These are phyloP conservation scores for Biscogniauxia mediterranea DNA, from an alignment of 2,329 filamentous ascomycete genomes.

Conservation along the genomic window DNA sequence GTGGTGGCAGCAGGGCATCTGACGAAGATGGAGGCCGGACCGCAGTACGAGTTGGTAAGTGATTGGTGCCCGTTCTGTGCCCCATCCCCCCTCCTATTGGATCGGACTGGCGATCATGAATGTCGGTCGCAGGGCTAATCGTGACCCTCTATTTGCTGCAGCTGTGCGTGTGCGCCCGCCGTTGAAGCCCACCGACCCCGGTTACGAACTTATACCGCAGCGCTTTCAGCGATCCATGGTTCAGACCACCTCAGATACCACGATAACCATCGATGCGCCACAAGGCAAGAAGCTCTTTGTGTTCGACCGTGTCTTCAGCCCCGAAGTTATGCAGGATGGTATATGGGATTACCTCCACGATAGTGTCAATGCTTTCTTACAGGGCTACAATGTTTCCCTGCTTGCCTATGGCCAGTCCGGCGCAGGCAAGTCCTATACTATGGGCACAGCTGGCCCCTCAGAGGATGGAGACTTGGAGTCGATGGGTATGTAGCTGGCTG, in stretches of 20 bases:
- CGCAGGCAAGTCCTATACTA: slow-evolving; percentile 96
- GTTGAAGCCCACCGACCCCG: slow-evolving; percentile 78
- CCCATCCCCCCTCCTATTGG: not conserved
- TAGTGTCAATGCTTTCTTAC: slow-evolving; percentile 83
- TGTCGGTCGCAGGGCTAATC: slow-evolving; percentile 1
- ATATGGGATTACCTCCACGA: slow-evolving; percentile 94
- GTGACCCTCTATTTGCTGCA: slow-evolving; percentile 37
- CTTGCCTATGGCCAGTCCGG: slow-evolving; percentile 97
- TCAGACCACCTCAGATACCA: slow-evolving; percentile 83
- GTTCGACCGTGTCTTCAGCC: slow-evolving; percentile 90
- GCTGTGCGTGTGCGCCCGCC: slow-evolving; percentile 91
- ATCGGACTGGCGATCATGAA: not conserved
- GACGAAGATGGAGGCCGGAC: slow-evolving; percentile 83
- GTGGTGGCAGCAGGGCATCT: slow-evolving; percentile 76
- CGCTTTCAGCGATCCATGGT: slow-evolving; percentile 92
- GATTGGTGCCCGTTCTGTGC: slow-evolving; percentile 5
- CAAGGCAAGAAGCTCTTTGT: slow-evolving; percentile 94
- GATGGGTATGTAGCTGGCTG: slow-evolving; percentile 68
- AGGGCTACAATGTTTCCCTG: slow-evolving; percentile 98
- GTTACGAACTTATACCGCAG: slow-evolving; percentile 92
- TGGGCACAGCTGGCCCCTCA: slow-evolving; percentile 86
- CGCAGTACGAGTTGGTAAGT: slow-evolving; percentile 94
- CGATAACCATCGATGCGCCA: slow-evolving; percentile 81
- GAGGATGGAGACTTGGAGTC: slow-evolving; percentile 69
- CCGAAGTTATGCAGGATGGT: slow-evolving; percentile 81